phyloP scores from a whole-genome alignment of 2,329 filamentous ascomycete genomes.

The Xylaria sp. region DNA sequence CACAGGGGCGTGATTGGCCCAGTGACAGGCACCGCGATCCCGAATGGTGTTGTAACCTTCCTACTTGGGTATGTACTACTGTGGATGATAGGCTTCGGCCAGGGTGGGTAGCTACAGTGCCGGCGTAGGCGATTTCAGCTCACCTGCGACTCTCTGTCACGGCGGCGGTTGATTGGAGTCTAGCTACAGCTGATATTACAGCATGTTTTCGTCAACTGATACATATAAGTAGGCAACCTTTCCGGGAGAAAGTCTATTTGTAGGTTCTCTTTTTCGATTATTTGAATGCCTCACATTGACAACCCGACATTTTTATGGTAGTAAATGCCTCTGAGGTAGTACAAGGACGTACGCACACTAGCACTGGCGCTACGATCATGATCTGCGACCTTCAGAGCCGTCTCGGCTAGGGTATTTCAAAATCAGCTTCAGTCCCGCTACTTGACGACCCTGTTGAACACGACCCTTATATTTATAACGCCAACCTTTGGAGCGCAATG shows the following conservation, averaged over 20 bases:
- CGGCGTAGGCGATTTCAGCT: background rate
- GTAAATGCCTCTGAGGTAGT: background rate
- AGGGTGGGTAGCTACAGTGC: slow-evolving; percentile 18
- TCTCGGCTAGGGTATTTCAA: background rate
- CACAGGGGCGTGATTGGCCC: slow-evolving; percentile 28
- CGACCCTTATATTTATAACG: too few species aligned
- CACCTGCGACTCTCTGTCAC: background rate
- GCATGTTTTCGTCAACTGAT: background rate
- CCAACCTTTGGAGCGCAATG: too few species aligned
- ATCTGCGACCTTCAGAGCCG: background rate
- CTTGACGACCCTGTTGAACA: background rate
- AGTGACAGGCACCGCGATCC: background rate
- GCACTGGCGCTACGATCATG: background rate
- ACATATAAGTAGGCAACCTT: background rate
- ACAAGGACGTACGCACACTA: background rate
- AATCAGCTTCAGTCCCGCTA: background rate
- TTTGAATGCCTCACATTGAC: background rate
- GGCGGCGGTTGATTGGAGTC: background rate
- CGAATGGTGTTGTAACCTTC: slow-evolving; percentile 32
- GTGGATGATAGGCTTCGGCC: slow-evolving; percentile 22
- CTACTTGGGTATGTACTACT: slow-evolving; percentile 27
- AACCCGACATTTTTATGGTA: background rate
- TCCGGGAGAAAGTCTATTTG: background rate
- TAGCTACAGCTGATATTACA: background rate
- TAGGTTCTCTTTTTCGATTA: background rate